Percentiles rank a stretch among this genome's conserved stretches.
Conservation (phyloP, 441 rosid species). For the Pelargonium exstipulatum region DNA sequence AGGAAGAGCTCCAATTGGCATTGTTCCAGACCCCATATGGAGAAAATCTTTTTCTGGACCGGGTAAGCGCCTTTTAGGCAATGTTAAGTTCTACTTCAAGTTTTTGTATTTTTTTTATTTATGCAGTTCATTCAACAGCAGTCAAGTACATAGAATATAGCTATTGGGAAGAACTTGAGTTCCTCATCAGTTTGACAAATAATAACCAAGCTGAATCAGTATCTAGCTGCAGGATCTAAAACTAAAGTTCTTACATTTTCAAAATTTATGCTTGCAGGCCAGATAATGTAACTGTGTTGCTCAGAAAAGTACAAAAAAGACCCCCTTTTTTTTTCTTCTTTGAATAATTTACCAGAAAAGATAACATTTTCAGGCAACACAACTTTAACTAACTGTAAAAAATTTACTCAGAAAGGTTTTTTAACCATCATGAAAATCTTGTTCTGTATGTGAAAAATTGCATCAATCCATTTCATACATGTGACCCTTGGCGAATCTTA, state of each 20-base stretch:
- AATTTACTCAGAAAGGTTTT: too few relatives aligned
- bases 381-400: too few relatives aligned
- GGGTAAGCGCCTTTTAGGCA: neutral
- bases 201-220: neutral
- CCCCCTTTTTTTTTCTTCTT: too few relatives aligned
- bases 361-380: too few relatives aligned
- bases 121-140: neutral
- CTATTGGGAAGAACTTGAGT: neutral
- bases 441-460: too few relatives aligned
- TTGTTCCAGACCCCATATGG: conserved; percentile 44
- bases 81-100: too few relatives aligned
- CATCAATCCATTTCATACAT: too few relatives aligned
- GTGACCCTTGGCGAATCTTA: neutral
- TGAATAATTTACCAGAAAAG: too few relatives aligned
- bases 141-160: neutral
- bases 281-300: neutral
- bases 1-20: conserved; percentile 51
- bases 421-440: too few relatives aligned
- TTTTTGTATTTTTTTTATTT: too few relatives aligned
- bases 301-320: neutral
- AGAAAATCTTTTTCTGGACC: conserved; percentile 65
- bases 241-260: neutral
- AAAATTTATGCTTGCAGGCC: neutral
- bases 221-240: too few relatives aligned
- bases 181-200: neutral